Conservation (phyloP, 441 rosid species). For the Erodium texanum region DNA sequence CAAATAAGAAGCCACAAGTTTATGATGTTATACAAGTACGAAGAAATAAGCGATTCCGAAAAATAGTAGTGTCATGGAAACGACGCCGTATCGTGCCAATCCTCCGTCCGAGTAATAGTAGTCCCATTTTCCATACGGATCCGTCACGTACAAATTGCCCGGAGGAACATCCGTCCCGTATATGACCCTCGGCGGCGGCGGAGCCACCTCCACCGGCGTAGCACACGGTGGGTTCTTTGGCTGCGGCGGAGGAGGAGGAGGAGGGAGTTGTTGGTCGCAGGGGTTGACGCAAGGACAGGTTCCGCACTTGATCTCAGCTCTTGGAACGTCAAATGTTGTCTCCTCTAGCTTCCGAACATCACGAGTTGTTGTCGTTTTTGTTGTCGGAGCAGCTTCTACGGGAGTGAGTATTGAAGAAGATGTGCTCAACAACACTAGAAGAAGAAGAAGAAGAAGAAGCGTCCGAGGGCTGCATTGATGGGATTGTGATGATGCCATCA, state of each 20-base stretch:
- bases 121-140: background rate
- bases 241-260: background rate
- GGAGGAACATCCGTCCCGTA: background rate
- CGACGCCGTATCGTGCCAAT: background rate
- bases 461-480: no score
- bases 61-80: background rate
- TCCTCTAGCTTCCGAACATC: no score
- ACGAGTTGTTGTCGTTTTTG: background rate
- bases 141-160: background rate
- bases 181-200: background rate
- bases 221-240: background rate
- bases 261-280: background rate
- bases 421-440: background rate
- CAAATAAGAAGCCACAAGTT: background rate
- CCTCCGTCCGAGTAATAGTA: background rate
- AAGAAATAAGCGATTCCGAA: background rate
- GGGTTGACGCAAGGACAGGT: background rate
- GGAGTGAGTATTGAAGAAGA: background rate
- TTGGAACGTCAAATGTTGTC: background rate
- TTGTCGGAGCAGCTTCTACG: background rate
- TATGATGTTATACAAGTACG: background rate
- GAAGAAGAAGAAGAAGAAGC: background rate
- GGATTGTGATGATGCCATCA: background rate
- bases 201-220: background rate
- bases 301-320: background rate